A percentile compares a stretch with the other conserved stretches of the same genome.
These are phyloP conservation scores for Aureobasidium musti DNA, from an alignment of 2,329 filamentous ascomycete species.

Conservation along the genomic window DNA sequence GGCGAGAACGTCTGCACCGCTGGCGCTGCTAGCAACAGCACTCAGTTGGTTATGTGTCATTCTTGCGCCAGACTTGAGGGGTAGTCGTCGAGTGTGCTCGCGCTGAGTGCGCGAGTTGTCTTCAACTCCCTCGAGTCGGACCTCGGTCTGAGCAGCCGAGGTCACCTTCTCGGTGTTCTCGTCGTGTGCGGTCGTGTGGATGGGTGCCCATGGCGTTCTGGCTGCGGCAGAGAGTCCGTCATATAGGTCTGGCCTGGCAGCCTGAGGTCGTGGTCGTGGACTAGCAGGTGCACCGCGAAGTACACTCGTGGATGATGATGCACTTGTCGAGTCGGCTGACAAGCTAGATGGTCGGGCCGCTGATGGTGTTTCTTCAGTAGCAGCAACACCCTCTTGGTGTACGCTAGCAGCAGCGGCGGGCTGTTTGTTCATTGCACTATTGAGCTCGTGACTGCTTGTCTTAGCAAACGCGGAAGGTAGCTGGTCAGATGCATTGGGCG, in stretches of 20 bases:
- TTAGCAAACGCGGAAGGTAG: not conserved
- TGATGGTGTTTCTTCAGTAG: conserved; percentile 8
- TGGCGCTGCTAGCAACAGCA: too few relatives aligned
- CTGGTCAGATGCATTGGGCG: not conserved
- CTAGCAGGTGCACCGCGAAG: not conserved
- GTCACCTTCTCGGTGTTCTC: not conserved
- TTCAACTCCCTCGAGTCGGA: not conserved
- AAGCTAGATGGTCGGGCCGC: conserved; percentile 14
- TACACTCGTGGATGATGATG: conserved; percentile 17
- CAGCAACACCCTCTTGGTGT: not conserved
- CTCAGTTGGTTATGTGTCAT: too few relatives aligned
- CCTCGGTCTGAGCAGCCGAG: not conserved
- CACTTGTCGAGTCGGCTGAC: conserved; percentile 15
- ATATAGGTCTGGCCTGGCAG: conserved; percentile 12
- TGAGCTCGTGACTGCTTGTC: not conserved
- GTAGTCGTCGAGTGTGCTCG: not conserved
- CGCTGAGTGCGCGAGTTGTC: not conserved
- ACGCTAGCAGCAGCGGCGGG: not conserved
- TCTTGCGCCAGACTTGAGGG: conserved; percentile 11
- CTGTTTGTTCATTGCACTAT: too few relatives aligned
- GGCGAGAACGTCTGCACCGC: not conserved
- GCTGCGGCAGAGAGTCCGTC: not conserved
- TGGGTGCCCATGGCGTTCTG: not conserved
- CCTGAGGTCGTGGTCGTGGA: conserved; percentile 1
- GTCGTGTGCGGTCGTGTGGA: not conserved